These are phyloP conservation scores for Gnetum montanum DNA, from an alignment of 75 land plant species.

Conservation along the genomic window DNA sequence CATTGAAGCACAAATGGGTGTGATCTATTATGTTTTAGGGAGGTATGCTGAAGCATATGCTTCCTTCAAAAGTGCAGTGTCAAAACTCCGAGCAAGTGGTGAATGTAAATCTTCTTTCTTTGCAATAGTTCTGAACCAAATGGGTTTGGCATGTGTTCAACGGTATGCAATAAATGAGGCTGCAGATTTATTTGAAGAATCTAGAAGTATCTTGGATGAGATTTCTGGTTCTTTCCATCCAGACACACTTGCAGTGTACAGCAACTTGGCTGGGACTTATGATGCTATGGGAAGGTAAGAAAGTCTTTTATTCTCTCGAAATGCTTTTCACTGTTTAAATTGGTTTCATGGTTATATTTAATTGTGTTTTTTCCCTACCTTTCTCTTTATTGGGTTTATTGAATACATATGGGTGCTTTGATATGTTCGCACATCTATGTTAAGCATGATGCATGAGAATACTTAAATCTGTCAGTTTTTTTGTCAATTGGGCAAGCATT, in stretches of 20 bases:
- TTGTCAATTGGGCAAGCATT: too few relatives aligned
- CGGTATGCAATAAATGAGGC: conserved; percentile 57
- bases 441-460: too few relatives aligned
- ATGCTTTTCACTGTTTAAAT: too few relatives aligned
- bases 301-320: too few relatives aligned
- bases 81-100: conserved; percentile 53
- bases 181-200: conserved; percentile 64
- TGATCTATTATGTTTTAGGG: conserved; percentile 60
- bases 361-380: background rate
- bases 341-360: too few relatives aligned
- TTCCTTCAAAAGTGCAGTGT: conserved; percentile 49
- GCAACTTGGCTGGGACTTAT: conserved; percentile 86
- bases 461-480: too few relatives aligned
- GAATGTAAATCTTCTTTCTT: conserved; percentile 61
- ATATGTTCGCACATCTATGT: too few relatives aligned
- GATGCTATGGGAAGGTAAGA: conserved; percentile 88
- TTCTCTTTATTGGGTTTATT: background rate
- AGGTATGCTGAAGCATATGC: conserved; percentile 38
- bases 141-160: conserved; percentile 81
- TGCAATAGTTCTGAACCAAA: conserved; percentile 72
- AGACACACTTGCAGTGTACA: conserved; percentile 74
- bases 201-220: conserved; percentile 56
- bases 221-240: conserved; percentile 70
- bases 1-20: conserved; percentile 90
- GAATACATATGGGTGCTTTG: too few relatives aligned